These are phyloP conservation scores for Chaetoscypha palmicola DNA, from an alignment of 2,329 filamentous ascomycete genomes.

Conservation along the genomic window DNA sequence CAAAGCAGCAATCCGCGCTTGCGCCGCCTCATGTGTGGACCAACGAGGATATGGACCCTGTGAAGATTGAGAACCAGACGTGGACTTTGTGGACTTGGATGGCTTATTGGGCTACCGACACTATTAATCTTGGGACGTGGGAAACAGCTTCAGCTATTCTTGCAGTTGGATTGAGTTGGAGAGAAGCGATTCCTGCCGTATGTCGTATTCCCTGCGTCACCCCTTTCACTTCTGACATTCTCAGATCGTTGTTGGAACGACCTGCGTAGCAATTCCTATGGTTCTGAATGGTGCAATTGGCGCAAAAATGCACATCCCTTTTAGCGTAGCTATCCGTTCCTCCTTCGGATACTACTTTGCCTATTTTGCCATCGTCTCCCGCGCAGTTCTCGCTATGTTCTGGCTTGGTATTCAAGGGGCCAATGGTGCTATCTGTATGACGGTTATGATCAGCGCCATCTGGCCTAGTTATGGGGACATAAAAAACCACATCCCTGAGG, in stretches of 20 bases:
- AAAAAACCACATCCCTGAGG: constrained; percentile 43
- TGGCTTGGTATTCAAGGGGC: constrained; percentile 61
- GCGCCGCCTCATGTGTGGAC: constrained; percentile 40
- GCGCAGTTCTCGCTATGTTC: constrained; percentile 41
- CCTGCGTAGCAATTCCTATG: constrained; percentile 49
- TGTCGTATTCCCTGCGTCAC: constrained; percentile 19
- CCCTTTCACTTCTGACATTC: constrained; percentile 6
- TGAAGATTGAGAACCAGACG: constrained; percentile 27
- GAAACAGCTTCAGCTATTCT: constrained; percentile 44
- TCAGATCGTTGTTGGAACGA: constrained; percentile 51
- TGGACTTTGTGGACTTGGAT: constrained; percentile 35
- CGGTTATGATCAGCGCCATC: constrained; percentile 38
- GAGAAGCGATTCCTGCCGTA: constrained; percentile 42
- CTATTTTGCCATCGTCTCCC: constrained; percentile 35
- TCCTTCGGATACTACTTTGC: constrained; percentile 42
- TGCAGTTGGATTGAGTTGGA: constrained; percentile 46
- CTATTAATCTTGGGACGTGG: constrained; percentile 41
- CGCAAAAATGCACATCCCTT: constrained; percentile 41
- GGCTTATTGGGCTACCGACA: constrained; percentile 36
- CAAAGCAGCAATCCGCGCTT: constrained; percentile 40
- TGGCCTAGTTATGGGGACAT: constrained; percentile 50
- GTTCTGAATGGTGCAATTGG: constrained; percentile 43
- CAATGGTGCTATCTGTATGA: constrained; percentile 49
- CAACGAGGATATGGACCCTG: constrained; percentile 31
- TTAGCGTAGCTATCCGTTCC: constrained; percentile 38